Conservation (phyloP, 768 basidiomycete species). For the Amanita exitialis region DNA sequence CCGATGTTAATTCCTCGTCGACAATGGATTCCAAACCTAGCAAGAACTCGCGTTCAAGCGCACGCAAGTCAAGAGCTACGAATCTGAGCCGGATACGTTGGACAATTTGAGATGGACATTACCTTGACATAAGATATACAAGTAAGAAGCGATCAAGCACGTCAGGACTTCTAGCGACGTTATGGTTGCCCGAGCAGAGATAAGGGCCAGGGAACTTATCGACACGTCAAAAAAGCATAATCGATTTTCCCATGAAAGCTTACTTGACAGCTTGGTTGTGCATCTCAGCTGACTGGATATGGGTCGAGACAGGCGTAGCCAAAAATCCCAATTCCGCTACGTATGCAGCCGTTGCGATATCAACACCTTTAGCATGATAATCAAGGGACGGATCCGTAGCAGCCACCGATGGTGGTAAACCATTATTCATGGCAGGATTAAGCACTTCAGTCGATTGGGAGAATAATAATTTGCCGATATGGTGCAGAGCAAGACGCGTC, state of each 20-base stretch:
- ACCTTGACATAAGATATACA: slow-evolving; percentile 66
- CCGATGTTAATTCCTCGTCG: slow-evolving; percentile 33
- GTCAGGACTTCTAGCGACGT: slow-evolving; percentile 61
- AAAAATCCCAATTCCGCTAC: slow-evolving; percentile 71
- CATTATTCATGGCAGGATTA: slow-evolving; percentile 75
- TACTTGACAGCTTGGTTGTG: slow-evolving; percentile 81
- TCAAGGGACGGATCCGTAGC: slow-evolving; percentile 69
- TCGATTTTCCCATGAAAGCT: slow-evolving; percentile 16
- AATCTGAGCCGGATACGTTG: slow-evolving; percentile 1
- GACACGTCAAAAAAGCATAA: background rate
- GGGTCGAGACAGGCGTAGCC: slow-evolving; percentile 68
- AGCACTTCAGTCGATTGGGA: slow-evolving; percentile 65
- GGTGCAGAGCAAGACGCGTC: slow-evolving; percentile 60
- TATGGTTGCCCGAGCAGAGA: slow-evolving; percentile 67
- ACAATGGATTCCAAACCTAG: slow-evolving; percentile 34
- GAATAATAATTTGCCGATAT: slow-evolving; percentile 64
- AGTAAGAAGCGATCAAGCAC: slow-evolving; percentile 58
- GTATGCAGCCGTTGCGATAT: slow-evolving; percentile 77
- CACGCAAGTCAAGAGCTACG: slow-evolving; percentile 67
- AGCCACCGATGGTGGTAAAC: slow-evolving; percentile 65
- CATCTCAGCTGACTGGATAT: slow-evolving; percentile 79
- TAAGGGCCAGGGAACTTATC: slow-evolving; percentile 48
- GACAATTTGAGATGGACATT: background rate
- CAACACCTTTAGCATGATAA: slow-evolving; percentile 70
- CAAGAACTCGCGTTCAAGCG: slow-evolving; percentile 55